Evolutionary conservation across 805 yeast genomes (phyloP).

Genomic region (Lipomyces japonicus): DNA sequence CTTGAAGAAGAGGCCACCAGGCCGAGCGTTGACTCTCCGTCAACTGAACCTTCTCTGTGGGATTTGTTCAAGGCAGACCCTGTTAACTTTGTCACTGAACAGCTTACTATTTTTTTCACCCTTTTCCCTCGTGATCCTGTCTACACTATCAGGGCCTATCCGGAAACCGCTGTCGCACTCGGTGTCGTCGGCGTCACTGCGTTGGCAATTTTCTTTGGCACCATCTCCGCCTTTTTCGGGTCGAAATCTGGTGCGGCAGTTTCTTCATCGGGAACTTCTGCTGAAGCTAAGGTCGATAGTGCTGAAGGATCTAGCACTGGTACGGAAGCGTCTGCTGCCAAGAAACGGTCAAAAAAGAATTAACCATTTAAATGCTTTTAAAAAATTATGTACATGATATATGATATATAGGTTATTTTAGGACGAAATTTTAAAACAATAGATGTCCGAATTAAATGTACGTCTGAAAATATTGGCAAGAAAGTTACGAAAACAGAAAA

Average conservation of each 20-base stretch:
- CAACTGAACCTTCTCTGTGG: slow-evolving; percentile 18
- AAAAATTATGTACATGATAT: no score
- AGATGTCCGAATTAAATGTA: no score
- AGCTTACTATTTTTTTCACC: slow-evolving; percentile 34
- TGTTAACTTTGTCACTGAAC: slow-evolving; percentile 33
- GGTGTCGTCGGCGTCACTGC: slow-evolving; percentile 30
- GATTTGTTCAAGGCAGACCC: slow-evolving; percentile 38
- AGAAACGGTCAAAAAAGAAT: slow-evolving; percentile 17
- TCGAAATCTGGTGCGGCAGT: slow-evolving; percentile 3
- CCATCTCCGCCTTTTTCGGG: slow-evolving; percentile 26
- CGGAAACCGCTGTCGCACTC: slow-evolving; percentile 37
- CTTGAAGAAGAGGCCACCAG: slow-evolving; percentile 25
- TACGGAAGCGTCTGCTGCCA: slow-evolving; percentile 10
- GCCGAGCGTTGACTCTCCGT: slow-evolving; percentile 12
- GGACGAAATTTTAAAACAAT: no score
- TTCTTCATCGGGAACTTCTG: background rate
- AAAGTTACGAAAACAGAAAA: no score
- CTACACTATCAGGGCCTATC: slow-evolving; percentile 37
- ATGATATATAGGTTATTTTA: no score
- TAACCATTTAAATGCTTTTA: no score
- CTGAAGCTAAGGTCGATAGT: slow-evolving; percentile 5
- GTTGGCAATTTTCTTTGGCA: slow-evolving; percentile 32
- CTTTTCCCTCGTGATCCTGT: slow-evolving; percentile 35
- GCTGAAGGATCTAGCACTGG: slow-evolving; percentile 9
- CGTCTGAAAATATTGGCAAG: no score